Conservation (phyloP, 2,329 filamentous ascomycete genomes). For the Colletotrichum sansevieriae region DNA sequence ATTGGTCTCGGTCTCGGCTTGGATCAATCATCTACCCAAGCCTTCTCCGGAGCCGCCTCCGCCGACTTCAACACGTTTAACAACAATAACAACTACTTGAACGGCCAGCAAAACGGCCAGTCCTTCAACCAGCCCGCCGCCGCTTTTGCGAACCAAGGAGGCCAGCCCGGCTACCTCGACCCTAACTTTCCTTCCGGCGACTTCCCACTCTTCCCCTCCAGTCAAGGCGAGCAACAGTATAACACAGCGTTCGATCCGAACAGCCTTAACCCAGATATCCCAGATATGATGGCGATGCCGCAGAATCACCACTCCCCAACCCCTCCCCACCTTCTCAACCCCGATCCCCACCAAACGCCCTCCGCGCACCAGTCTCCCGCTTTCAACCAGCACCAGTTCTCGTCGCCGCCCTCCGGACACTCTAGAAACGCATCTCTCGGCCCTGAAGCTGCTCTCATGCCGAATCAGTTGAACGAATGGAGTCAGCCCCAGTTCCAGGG, state of each 20-base stretch:
- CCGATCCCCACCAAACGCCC: slow-evolving; percentile 58
- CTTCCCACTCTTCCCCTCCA: slow-evolving; percentile 73
- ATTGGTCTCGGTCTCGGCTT: slow-evolving; percentile 71
- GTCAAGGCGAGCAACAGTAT: slow-evolving; percentile 68
- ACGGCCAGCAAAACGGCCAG: slow-evolving; percentile 59
- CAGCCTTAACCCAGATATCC: slow-evolving; percentile 60
- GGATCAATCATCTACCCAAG: slow-evolving; percentile 61
- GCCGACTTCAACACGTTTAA: slow-evolving; percentile 62
- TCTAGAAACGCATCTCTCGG: slow-evolving; percentile 70
- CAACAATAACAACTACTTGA: slow-evolving; percentile 63
- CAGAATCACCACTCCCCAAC: slow-evolving; percentile 69
- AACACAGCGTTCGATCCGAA: slow-evolving; percentile 70
- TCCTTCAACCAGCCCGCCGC: slow-evolving; percentile 54
- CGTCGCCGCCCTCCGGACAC: slow-evolving; percentile 61
- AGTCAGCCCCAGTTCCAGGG: slow-evolving; percentile 75
- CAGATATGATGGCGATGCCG: slow-evolving; percentile 67
- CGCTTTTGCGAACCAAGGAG: slow-evolving; percentile 54
- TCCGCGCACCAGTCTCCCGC: slow-evolving; percentile 70
- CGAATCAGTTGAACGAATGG: slow-evolving; percentile 67
- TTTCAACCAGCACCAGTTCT: slow-evolving; percentile 69
- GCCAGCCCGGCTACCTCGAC: slow-evolving; percentile 61
- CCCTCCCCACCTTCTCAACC: slow-evolving; percentile 67
- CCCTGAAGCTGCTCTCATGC: slow-evolving; percentile 68
- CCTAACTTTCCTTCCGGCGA: slow-evolving; percentile 67
- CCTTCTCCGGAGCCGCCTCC: slow-evolving; percentile 55